These are phyloP conservation scores for Pyrenophora teres DNA, from an alignment of 2,329 filamentous ascomycete genomes.

Conservation along the genomic window DNA sequence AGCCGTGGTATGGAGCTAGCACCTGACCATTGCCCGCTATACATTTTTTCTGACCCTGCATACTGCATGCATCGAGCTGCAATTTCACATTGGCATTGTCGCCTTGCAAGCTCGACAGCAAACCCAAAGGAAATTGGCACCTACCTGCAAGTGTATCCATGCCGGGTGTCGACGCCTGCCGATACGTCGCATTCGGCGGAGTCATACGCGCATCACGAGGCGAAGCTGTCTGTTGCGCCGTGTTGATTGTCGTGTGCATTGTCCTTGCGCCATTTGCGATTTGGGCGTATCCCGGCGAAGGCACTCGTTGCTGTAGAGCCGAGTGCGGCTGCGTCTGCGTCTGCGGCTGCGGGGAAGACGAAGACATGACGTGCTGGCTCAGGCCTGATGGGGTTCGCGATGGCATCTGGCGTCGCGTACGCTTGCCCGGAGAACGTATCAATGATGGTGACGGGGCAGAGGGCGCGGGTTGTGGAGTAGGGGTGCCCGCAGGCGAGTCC, in stretches of 20 bases:
- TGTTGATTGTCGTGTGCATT: constrained; percentile 41
- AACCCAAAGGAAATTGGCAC: constrained; percentile 21
- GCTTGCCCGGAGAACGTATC: constrained; percentile 39
- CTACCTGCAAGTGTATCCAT: constrained; percentile 56
- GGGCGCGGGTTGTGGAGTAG: constrained; percentile 37
- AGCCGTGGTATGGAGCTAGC: neutral
- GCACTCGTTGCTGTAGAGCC: constrained; percentile 43
- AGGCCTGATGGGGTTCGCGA: constrained; percentile 51
- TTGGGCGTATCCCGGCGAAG: constrained; percentile 35
- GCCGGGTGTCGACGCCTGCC: constrained; percentile 52
- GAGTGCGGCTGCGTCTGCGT: constrained; percentile 32
- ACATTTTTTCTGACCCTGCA: constrained; percentile 1
- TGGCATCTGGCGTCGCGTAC: constrained; percentile 40
- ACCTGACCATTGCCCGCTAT: neutral
- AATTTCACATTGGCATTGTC: neutral
- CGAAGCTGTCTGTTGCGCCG: constrained; percentile 36
- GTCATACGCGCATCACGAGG: constrained; percentile 42
- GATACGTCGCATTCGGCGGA: constrained; percentile 43
- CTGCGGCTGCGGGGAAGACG: constrained; percentile 39
- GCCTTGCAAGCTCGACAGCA: neutral
- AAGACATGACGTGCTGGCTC: constrained; percentile 49
- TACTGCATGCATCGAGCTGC: neutral
- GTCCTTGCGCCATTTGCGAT: constrained; percentile 38
- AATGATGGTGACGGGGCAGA: constrained; percentile 33
- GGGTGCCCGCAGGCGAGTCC: constrained; percentile 49